phyloP scores from a whole-genome alignment of 2,329 filamentous ascomycete genomes.

The Penicillium sp. region DNA sequence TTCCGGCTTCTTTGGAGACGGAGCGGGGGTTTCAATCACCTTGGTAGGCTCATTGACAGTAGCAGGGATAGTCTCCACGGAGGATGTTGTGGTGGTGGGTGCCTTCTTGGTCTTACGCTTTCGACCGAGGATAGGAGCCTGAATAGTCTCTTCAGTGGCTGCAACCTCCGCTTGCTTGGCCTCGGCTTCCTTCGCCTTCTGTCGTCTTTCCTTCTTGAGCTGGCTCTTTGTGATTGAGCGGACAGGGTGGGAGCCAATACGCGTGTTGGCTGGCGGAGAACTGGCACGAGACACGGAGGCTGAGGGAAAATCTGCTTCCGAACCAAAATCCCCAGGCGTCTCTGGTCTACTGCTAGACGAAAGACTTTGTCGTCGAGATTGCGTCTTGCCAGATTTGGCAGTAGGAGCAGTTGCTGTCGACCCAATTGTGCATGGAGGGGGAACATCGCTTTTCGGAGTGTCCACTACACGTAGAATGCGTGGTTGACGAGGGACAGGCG shows the following conservation, averaged over 20 bases:
- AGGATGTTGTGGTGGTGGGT: conserved; percentile 29
- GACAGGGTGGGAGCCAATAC: conserved; percentile 61
- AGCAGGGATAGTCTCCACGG: conserved; percentile 13
- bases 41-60: conserved; percentile 17
- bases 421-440: conserved; percentile 32
- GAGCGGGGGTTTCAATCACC: conserved; percentile 14
- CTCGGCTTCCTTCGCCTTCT: conserved; percentile 51
- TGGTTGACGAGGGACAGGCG: conserved; percentile 43
- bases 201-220: conserved; percentile 59
- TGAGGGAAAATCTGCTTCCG: conserved; percentile 61
- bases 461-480: conserved; percentile 59
- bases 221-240: conserved; percentile 63
- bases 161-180: conserved; percentile 45
- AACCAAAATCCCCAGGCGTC: conserved; percentile 61
- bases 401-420: conserved; percentile 35
- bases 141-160: conserved; percentile 53
- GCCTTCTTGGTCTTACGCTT: conserved; percentile 61
- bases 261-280: conserved; percentile 54
- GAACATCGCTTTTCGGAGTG: conserved; percentile 55
- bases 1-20: conserved; percentile 25
- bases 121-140: conserved; percentile 63
- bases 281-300: conserved; percentile 61
- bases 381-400: conserved; percentile 31
- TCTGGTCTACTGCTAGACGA: conserved; percentile 61
- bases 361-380: conserved; percentile 44